phyloP scores from a whole-genome alignment of 192 early-diverging fungal species.

The Ramicandelaber brevisporus region DNA sequence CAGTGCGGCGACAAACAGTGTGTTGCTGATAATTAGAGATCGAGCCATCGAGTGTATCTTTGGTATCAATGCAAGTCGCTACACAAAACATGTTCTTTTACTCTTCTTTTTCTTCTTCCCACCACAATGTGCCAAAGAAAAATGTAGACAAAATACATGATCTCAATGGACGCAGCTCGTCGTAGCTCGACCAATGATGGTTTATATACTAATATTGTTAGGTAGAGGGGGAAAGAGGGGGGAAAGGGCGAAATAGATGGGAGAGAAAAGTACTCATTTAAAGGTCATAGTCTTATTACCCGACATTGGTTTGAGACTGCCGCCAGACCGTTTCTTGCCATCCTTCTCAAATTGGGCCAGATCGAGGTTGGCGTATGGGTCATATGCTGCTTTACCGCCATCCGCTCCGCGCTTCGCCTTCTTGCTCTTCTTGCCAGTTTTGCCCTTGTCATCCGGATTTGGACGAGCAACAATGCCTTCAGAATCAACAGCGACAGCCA shows the following conservation, averaged over 20 bases:
- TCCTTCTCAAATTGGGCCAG: constrained; percentile 3
- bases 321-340: constrained; percentile 2
- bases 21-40: not conserved
- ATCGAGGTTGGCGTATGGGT: constrained; percentile 9
- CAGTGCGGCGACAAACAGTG: too few relatives aligned
- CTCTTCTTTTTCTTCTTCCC: constrained; percentile 12
- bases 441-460: constrained; percentile 1
- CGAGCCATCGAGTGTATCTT: not conserved
- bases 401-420: not conserved
- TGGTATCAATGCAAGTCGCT: not conserved
- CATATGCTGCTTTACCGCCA: too few relatives aligned
- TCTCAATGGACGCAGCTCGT: too few relatives aligned
- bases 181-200: too few relatives aligned
- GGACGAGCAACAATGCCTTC: constrained; percentile 1
- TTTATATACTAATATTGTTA: too few relatives aligned
- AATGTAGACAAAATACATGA: too few relatives aligned
- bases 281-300: constrained; percentile 11
- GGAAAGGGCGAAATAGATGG: too few relatives aligned
- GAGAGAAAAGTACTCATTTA: too few relatives aligned
- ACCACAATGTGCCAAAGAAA: too few relatives aligned
- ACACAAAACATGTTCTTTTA: not conserved
- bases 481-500: not conserved
- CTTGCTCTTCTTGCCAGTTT: not conserved
- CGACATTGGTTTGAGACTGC: constrained; percentile 5
- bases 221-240: too few relatives aligned